phyloP scores from a whole-genome alignment of 108 stramenopile species.

The Fragilaria crotonensis region DNA sequence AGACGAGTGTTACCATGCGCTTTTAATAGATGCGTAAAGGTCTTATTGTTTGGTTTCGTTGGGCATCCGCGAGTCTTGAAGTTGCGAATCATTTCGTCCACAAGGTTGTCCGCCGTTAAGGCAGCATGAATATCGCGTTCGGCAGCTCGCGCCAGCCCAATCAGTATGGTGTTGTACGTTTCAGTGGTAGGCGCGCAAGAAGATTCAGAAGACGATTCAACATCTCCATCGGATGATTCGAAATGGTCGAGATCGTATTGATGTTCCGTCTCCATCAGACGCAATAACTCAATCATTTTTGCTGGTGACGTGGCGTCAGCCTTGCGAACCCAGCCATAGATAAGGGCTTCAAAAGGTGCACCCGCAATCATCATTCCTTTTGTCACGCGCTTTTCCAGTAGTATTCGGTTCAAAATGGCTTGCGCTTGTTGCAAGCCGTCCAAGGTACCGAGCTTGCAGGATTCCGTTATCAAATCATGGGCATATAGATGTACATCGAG shows the following conservation, averaged over 20 bases:
- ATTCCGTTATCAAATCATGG: slow-evolving; percentile 24
- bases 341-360: slow-evolving; percentile 22
- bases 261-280: slow-evolving; percentile 28
- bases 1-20: slow-evolving; percentile 19
- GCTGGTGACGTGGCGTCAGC: slow-evolving; percentile 10
- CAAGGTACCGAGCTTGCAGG: slow-evolving; percentile 25
- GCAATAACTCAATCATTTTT: slow-evolving; percentile 34
- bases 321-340: slow-evolving; percentile 40
- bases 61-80: slow-evolving; percentile 31
- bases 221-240: neutral
- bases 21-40: slow-evolving; percentile 23
- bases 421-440: slow-evolving; percentile 39
- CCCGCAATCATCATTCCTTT: slow-evolving; percentile 14
- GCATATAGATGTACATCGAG: slow-evolving; percentile 20
- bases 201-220: slow-evolving; percentile 4
- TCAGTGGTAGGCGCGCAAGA: slow-evolving; percentile 38
- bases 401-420: slow-evolving; percentile 33
- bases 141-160: slow-evolving; percentile 26
- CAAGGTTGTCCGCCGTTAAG: slow-evolving; percentile 24
- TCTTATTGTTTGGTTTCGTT: slow-evolving; percentile 35
- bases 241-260: slow-evolving; percentile 19
- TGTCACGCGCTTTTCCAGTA: slow-evolving; percentile 36
- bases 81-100: slow-evolving; percentile 20
- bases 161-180: slow-evolving; percentile 39
- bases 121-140: slow-evolving; percentile 15